Percentiles rank a stretch among this genome's conserved stretches.
These are phyloP conservation scores for Vaccinium vitisidaea DNA, from an alignment of 148 eudicot species.

Conservation along the genomic window DNA sequence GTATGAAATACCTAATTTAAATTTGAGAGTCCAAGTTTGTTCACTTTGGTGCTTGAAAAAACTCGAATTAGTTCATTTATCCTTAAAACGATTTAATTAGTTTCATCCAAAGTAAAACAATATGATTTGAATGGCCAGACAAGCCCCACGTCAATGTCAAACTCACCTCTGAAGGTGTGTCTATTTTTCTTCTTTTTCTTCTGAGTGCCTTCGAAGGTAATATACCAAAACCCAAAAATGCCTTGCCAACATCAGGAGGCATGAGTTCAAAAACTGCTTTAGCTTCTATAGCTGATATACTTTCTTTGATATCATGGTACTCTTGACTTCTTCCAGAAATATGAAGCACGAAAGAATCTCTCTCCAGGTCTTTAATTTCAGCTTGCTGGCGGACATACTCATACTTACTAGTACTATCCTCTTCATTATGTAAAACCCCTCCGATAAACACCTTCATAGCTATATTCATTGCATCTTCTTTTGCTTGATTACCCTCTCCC, in stretches of 20 bases:
- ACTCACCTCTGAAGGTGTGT: conserved; percentile 76
- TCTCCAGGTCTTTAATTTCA: conserved; percentile 63
- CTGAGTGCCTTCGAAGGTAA: too few relatives aligned
- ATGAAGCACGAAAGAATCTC: conserved; percentile 80
- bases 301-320: conserved; percentile 40
- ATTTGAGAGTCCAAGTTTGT: neutral
- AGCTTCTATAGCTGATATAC: conserved; percentile 55
- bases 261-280: conserved; percentile 77
- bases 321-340: conserved; percentile 52
- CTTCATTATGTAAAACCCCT: conserved; percentile 77
- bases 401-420: conserved; percentile 65
- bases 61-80: neutral
- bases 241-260: conserved; percentile 95
- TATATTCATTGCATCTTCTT: conserved; percentile 58
- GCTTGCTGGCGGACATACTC: conserved; percentile 71
- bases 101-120: neutral
- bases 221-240: conserved; percentile 52
- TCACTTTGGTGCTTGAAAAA: neutral
- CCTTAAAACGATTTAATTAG: neutral
- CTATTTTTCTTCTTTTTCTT: neutral
- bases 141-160: neutral
- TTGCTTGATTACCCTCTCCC: conserved; percentile 46
- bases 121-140: neutral
- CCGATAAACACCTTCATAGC: conserved; percentile 84
- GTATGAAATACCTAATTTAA: neutral